phyloP scores from a whole-genome alignment of 106 monocot species.

The Phalaenopsis equestris region DNA sequence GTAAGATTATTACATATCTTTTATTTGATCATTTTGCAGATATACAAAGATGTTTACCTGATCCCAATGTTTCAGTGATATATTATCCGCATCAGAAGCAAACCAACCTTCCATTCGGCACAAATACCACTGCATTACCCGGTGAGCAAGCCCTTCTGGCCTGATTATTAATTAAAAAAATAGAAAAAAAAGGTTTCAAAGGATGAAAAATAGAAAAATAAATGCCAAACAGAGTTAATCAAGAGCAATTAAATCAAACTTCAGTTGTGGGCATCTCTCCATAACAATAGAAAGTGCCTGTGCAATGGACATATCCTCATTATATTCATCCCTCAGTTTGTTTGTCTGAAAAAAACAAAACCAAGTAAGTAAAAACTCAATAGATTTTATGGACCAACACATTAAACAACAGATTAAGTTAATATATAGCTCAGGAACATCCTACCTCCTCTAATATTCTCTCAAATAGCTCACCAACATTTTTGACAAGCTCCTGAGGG shows the following conservation, averaged over 20 bases:
- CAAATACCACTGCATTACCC: conserved; percentile 91
- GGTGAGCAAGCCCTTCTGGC: conserved; percentile 63
- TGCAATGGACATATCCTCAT: conserved; percentile 60
- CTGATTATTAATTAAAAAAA: conserved; percentile 23
- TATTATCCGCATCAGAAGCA: conserved; percentile 81
- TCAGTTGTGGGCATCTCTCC: conserved; percentile 55
- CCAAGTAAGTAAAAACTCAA: neutral
- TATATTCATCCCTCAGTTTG: conserved; percentile 64
- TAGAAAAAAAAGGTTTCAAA: no score
- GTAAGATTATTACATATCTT: no score
- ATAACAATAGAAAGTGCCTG: conserved; percentile 80
- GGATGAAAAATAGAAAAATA: neutral
- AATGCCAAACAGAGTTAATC: neutral
- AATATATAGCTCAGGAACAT: neutral
- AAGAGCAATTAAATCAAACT: conserved; percentile 21
- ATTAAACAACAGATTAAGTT: neutral
- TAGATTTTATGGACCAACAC: neutral
- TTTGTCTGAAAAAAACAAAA: conserved; percentile 35
- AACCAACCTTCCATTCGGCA: conserved; percentile 99
- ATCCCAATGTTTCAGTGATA: conserved; percentile 85
- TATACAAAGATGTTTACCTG: conserved; percentile 38
- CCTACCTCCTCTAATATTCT: conserved; percentile 66
- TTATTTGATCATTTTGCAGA: neutral
- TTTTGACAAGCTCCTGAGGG: conserved; percentile 55
- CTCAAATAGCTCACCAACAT: conserved; percentile 67